phyloP scores from a whole-genome alignment of 2,329 filamentous ascomycete species.

The Lecanosticta acicola region DNA sequence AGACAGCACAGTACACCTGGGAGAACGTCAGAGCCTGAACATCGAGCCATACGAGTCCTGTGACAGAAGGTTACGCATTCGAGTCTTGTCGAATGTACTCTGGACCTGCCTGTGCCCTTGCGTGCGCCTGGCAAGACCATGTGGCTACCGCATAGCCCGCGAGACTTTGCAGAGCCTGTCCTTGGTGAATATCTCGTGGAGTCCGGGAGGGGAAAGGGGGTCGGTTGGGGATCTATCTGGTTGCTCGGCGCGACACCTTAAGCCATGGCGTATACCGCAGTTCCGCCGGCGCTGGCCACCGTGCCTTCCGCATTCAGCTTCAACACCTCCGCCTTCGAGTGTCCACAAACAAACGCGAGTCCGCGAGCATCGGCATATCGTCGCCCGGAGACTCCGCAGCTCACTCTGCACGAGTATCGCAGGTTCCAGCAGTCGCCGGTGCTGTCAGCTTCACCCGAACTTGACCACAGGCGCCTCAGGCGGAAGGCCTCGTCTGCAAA shows the following conservation, averaged over 20 bases:
- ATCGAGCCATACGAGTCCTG: no score
- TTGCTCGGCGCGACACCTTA: no score
- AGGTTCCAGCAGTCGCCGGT: conserved; percentile 17
- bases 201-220: neutral
- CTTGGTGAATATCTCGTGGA: neutral
- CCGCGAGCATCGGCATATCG: neutral
- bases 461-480: conserved; percentile 13
- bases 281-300: neutral
- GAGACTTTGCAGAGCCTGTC: neutral
- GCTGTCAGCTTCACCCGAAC: conserved; percentile 10
- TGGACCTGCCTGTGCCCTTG: no score
- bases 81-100: no score
- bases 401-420: conserved; percentile 18
- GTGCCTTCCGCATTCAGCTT: neutral
- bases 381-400: conserved; percentile 13
- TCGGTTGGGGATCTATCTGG: no score
- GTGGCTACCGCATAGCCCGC: neutral
- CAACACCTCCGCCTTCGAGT: neutral
- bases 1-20: no score
- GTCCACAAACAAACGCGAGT: neutral
- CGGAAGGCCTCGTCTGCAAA: conserved; percentile 16
- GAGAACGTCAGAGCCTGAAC: no score
- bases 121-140: no score
- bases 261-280: neutral
- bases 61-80: no score